Evolutionary conservation across 2,329 filamentous ascomycete species (phyloP).

Genomic region (Trichophyton equinum): DNA sequence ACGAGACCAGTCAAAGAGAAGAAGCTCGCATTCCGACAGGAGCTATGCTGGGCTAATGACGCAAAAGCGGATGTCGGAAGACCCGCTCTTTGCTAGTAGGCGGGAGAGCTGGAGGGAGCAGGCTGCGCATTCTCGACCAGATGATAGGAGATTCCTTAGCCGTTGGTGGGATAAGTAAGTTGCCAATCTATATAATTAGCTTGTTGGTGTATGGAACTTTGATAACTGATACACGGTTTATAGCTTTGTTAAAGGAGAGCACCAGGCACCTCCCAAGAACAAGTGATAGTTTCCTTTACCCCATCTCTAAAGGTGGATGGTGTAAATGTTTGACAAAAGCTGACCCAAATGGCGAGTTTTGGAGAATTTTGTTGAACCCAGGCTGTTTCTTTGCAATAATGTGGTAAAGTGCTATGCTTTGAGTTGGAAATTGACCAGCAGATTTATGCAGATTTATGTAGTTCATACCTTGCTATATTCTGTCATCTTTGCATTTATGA

Average conservation of each 20-base stretch:
- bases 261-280: not conserved
- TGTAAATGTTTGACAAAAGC: too few species aligned
- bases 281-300: not conserved
- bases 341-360: too few species aligned
- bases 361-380: too few species aligned
- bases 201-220: not conserved
- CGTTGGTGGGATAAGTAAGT: conserved; percentile 30
- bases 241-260: conserved; percentile 8
- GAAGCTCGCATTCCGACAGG: conserved; percentile 12
- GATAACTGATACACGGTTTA: not conserved
- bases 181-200: conserved; percentile 7
- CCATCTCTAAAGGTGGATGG: too few species aligned
- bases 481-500: too few species aligned
- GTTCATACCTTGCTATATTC: too few species aligned
- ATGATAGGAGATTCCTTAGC: conserved; percentile 25
- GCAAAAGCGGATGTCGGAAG: conserved; percentile 33
- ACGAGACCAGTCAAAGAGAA: conserved; percentile 7
- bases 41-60: conserved; percentile 28
- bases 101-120: conserved; percentile 36
- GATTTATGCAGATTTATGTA: too few species aligned
- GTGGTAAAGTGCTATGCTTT: too few species aligned
- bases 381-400: too few species aligned
- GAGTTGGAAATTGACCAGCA: too few species aligned
- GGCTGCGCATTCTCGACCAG: conserved; percentile 16
- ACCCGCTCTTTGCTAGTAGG: conserved; percentile 25